These are phyloP conservation scores for Anisogramma anomala DNA, from an alignment of 2,329 filamentous ascomycete genomes.

Conservation along the genomic window DNA sequence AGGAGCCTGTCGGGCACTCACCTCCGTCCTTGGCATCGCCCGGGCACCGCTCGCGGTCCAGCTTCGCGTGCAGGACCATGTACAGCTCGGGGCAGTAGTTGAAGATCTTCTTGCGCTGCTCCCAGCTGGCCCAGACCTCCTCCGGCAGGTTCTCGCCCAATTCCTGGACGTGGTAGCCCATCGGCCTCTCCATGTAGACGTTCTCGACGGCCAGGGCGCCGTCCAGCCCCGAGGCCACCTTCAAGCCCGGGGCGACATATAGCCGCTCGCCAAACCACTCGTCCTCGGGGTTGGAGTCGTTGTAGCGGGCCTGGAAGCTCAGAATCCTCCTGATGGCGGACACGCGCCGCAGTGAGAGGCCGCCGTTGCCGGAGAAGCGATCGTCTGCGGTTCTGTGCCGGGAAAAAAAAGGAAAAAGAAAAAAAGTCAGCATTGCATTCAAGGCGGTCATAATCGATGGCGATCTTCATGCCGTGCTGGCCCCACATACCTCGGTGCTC, in stretches of 20 bases:
- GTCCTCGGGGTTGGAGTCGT: slow-evolving; percentile 39
- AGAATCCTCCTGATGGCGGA: slow-evolving; percentile 42
- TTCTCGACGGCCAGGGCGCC: slow-evolving; percentile 18
- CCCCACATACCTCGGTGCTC: slow-evolving; percentile 32
- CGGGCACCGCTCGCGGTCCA: slow-evolving; percentile 13
- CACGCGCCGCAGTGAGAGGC: slow-evolving; percentile 40
- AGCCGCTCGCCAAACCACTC: slow-evolving; percentile 44
- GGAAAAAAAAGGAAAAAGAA: background rate
- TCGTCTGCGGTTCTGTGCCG: slow-evolving; percentile 16
- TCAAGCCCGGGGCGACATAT: slow-evolving; percentile 34
- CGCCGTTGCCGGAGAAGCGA: slow-evolving; percentile 39
- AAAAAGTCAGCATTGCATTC: background rate
- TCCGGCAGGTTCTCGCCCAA: slow-evolving; percentile 34
- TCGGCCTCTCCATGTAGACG: slow-evolving; percentile 26
- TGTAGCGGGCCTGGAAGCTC: slow-evolving; percentile 32
- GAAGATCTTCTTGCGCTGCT: slow-evolving; percentile 39
- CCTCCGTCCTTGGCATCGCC: slow-evolving; percentile 11
- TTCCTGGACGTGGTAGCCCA: slow-evolving; percentile 47
- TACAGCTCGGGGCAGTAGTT: slow-evolving; percentile 48
- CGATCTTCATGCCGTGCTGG: no score
- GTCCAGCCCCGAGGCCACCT: slow-evolving; percentile 28
- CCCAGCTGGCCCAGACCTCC: slow-evolving; percentile 37
- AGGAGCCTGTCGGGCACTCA: background rate
- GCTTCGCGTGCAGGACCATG: slow-evolving; percentile 38
- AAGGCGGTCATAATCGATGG: no score